Conservation (phyloP, 2,329 filamentous ascomycete genomes). For the Pseudopithomyces chartarum region DNA sequence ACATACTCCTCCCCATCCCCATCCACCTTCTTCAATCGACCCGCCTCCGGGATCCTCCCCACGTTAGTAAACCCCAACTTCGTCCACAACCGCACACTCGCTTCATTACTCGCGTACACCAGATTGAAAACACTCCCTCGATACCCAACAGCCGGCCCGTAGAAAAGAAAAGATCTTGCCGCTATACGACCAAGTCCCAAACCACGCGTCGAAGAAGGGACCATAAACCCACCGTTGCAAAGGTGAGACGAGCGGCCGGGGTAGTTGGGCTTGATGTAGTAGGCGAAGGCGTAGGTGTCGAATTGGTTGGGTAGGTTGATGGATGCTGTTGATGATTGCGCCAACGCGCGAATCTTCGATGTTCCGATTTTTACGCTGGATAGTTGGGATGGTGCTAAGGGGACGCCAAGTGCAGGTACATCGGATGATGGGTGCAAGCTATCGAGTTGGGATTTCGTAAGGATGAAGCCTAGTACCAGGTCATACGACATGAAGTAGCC, state of each 20-base stretch:
- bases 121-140: slow-evolving; percentile 13
- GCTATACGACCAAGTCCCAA: slow-evolving; percentile 13
- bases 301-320: background rate
- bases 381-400: background rate
- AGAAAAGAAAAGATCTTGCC: slow-evolving; percentile 8
- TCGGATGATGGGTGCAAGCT: background rate
- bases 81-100: slow-evolving; percentile 10
- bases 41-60: slow-evolving; percentile 10
- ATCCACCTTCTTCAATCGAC: slow-evolving; percentile 5
- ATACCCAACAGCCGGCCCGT: slow-evolving; percentile 10
- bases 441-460: slow-evolving; percentile 3
- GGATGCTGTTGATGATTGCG: background rate
- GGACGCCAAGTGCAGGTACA: slow-evolving; percentile 2
- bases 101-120: slow-evolving; percentile 12
- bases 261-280: slow-evolving; percentile 91
- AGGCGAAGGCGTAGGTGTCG: slow-evolving; percentile 44
- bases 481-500: slow-evolving; percentile 11
- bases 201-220: slow-evolving; percentile 19
- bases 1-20: slow-evolving; percentile 9
- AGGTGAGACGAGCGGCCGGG: slow-evolving; percentile 84
- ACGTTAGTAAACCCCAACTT: slow-evolving; percentile 10
- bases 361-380: slow-evolving; percentile 6
- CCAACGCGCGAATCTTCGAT: background rate
- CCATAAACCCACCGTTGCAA: slow-evolving; percentile 63
- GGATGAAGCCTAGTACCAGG: slow-evolving; percentile 9